Base-by-base conservation (phyloP, 176 grass and related monocot species). In the Musa acuminata region DNA sequence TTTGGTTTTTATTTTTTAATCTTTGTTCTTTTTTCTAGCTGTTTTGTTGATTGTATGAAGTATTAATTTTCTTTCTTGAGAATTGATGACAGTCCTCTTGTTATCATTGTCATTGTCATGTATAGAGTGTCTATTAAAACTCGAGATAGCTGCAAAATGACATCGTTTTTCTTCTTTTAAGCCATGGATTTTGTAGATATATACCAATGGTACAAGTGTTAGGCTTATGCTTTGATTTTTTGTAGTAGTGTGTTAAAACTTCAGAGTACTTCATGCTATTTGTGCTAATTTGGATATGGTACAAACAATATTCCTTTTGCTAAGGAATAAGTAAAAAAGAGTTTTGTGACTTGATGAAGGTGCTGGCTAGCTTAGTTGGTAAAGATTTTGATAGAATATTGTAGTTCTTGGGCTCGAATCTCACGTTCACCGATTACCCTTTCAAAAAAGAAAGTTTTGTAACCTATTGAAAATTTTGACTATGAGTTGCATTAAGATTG, bases 81-180 rank as follows among this genome's bases (percentile, higher is more conserved):
- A 8, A 60, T 43, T 60, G 57, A 60, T 60, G 19, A 43, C 4
- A 43, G 35, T 43, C 19, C 57, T n/a, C 57, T 60, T 73, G 22
- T 55, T 43, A 43, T 43, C 35, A 43, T 43, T 43, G 35, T 43
- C 35, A 43, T 43, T 43, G 35, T 43, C 35, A 43, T 43, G 35
- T 43, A 43, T 43, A 43, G 35, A 43, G 35, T 43, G 35, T 43
- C 35, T 43, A 5, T 43, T 43, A 43, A 43, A 43, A 43, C 35
- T 43, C 0, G 22, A 43, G 25, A 17, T 14, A 69, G 16, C 29
- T 13, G n/a, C 17, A 19, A 60, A n/a, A 35, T 76, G 63, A 73
- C 77, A 77, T 75, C 4, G 4, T 57, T 21, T 22, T 1, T 64
- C 21, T 77, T 59, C 9, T 66, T 10, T 62, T 76, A 11, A 76